Evolutionary conservation across 2,329 filamentous ascomycete species (phyloP).

Genomic region (Teratosphaeria destructans): DNA sequence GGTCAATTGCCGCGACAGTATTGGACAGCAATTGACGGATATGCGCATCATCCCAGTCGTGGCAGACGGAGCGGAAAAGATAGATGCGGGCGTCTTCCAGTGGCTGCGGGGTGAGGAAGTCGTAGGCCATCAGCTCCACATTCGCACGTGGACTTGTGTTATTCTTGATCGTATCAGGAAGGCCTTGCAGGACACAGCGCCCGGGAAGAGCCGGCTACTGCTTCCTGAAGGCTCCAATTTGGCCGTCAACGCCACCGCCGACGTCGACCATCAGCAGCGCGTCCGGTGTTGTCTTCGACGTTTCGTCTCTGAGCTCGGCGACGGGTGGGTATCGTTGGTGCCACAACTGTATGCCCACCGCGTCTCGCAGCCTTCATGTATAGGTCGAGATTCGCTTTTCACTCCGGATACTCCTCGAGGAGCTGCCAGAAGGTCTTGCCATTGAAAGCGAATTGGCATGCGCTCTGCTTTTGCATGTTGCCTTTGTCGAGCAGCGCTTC

Average conservation of each 20-base stretch:
- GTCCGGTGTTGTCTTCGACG: neutral
- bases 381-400: slow-evolving; percentile 7
- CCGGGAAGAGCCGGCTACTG: slow-evolving; percentile 5
- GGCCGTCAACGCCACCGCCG: slow-evolving; percentile 6
- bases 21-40: slow-evolving; percentile 5
- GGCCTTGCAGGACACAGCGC: slow-evolving; percentile 9
- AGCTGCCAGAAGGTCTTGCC: neutral
- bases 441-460: neutral
- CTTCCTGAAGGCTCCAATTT: slow-evolving; percentile 3
- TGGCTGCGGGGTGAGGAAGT: slow-evolving; percentile 12
- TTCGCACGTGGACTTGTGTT: neutral
- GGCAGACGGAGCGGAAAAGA: slow-evolving; percentile 8
- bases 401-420: slow-evolving; percentile 2
- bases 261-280: slow-evolving; percentile 9
- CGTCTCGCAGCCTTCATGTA: slow-evolving; percentile 6
- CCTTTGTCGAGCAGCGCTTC: neutral
- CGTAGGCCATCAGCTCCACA: slow-evolving; percentile 7
- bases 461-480: neutral
- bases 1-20: slow-evolving; percentile 10
- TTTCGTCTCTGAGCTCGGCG: neutral
- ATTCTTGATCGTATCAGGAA: slow-evolving; percentile 4
- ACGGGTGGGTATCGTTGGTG: slow-evolving; percentile 7
- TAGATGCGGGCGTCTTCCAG: slow-evolving; percentile 14
- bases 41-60: slow-evolving; percentile 11
- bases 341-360: slow-evolving; percentile 3